Evolutionary conservation across 129 eudicot species (phyloP).

Genomic region (Tanacetum coccineum): DNA sequence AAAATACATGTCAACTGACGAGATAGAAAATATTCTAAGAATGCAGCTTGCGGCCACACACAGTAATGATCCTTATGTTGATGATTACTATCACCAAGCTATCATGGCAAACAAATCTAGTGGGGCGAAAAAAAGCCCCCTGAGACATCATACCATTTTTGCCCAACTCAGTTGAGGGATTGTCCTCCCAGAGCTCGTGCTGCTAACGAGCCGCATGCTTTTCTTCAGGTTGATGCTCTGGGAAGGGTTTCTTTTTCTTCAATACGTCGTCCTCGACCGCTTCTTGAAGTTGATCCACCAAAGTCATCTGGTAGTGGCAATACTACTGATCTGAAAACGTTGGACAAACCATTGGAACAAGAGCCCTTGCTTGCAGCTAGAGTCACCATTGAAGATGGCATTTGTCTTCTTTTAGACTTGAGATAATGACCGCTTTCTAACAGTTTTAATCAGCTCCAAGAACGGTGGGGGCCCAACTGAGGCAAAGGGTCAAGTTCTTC

Average conservation of each 20-base stretch:
- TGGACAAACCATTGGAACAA: slow-evolving; percentile 83
- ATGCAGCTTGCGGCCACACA: slow-evolving; percentile 95
- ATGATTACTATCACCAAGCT: slow-evolving; percentile 95
- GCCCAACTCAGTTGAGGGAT: slow-evolving; percentile 70
- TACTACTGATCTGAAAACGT: slow-evolving; percentile 45
- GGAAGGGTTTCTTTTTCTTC: slow-evolving; percentile 94
- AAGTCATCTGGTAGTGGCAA: slow-evolving; percentile 40
- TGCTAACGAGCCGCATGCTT: slow-evolving; percentile 81
- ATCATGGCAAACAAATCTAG: slow-evolving; percentile 56
- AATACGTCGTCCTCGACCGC: slow-evolving; percentile 94
- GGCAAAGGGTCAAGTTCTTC: slow-evolving; percentile 68
- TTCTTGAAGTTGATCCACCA: slow-evolving; percentile 81
- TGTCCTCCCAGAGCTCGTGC: slow-evolving; percentile 57
- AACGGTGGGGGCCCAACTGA: slow-evolving; percentile 66
- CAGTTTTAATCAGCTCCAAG: slow-evolving; percentile 77
- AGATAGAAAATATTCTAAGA: slow-evolving; percentile 78
- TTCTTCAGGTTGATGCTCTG: slow-evolving; percentile 89
- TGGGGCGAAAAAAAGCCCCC: slow-evolving; percentile 61
- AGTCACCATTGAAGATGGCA: slow-evolving; percentile 84
- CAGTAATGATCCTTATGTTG: slow-evolving; percentile 87
- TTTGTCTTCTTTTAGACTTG: slow-evolving; percentile 81
- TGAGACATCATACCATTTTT: slow-evolving; percentile 86
- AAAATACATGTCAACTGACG: slow-evolving; percentile 81
- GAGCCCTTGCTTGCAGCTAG: slow-evolving; percentile 99
- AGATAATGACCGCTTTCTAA: slow-evolving; percentile 84